A percentile compares a stretch with the other conserved stretches of the same genome.
Conservation (phyloP, 208 protist species). For the Perkinsela sp. region DNA sequence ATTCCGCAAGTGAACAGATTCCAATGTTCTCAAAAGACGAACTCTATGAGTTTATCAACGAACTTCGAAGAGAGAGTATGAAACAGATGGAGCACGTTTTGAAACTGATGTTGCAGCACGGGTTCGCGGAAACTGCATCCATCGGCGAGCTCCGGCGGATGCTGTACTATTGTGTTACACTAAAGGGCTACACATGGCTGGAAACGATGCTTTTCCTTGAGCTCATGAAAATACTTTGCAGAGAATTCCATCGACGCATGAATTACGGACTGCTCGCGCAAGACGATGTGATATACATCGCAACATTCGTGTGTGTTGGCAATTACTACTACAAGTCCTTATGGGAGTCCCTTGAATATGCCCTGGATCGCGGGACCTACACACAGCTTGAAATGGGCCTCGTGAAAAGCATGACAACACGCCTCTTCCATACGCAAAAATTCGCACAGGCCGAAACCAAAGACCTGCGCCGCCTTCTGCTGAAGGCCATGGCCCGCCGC, state of each 20-base stretch:
- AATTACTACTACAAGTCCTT: slow-evolving; percentile 64
- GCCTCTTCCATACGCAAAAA: slow-evolving; percentile 49
- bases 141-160: slow-evolving; percentile 26
- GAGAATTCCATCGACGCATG: slow-evolving; percentile 36
- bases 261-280: slow-evolving; percentile 40
- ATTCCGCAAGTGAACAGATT: neutral
- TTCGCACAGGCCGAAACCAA: slow-evolving; percentile 37
- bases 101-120: neutral
- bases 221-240: slow-evolving; percentile 42
- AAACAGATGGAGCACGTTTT: neutral
- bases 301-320: slow-evolving; percentile 32
- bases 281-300: slow-evolving; percentile 49
- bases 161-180: slow-evolving; percentile 40
- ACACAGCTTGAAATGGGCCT: slow-evolving; percentile 35
- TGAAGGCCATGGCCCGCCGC: slow-evolving; percentile 27
- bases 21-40: neutral
- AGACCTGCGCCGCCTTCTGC: slow-evolving; percentile 40
- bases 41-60: neutral
- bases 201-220: slow-evolving; percentile 16
- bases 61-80: neutral
- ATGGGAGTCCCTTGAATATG: slow-evolving; percentile 45
- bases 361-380: slow-evolving; percentile 15
- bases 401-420: slow-evolving; percentile 49
- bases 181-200: slow-evolving; percentile 34
- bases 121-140: neutral